Evolutionary conservation across 805 yeast species (phyloP).

Genomic region (Candida sakaeoensis): DNA sequence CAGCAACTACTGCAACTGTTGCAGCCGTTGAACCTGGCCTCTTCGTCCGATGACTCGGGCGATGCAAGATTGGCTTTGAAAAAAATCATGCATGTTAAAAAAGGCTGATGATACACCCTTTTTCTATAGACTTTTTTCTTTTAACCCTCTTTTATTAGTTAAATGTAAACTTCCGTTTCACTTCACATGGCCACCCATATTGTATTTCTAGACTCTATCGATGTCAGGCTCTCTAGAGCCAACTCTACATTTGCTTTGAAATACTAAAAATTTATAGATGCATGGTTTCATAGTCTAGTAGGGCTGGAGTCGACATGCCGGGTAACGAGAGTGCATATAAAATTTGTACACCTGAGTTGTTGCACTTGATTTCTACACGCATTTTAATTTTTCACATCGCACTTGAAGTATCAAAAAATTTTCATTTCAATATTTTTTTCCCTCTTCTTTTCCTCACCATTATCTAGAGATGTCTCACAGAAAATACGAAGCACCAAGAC

Average conservation of each 20-base stretch:
- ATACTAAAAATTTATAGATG: background rate
- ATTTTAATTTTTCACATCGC: slow-evolving; percentile 3
- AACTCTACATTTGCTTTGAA: too few relatives aligned
- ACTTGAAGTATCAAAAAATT: background rate
- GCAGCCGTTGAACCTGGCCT: slow-evolving; percentile 12
- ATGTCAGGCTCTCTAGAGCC: too few relatives aligned
- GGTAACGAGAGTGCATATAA: slow-evolving; percentile 2
- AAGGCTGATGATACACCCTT: slow-evolving; percentile 13
- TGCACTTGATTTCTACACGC: background rate
- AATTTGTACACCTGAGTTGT: background rate
- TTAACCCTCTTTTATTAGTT: background rate
- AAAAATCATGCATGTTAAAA: slow-evolving; percentile 31
- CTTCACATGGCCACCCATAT: too few relatives aligned
- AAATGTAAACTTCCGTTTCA: background rate
- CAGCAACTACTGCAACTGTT: background rate
- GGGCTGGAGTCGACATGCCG: background rate
- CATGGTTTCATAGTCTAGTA: too few relatives aligned
- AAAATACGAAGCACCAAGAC: slow-evolving; percentile 99
- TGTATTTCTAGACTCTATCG: too few relatives aligned
- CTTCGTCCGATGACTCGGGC: slow-evolving; percentile 24
- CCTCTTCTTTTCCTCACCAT: background rate
- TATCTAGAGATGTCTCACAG: slow-evolving; percentile 89
- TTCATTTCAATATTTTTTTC: background rate
- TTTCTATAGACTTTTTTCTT: background rate
- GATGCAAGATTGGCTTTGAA: slow-evolving; percentile 38